Evolutionary conservation across 495 filamentous ascomycete species (phyloP).

Genomic region (Aspergillus baeticus): DNA sequence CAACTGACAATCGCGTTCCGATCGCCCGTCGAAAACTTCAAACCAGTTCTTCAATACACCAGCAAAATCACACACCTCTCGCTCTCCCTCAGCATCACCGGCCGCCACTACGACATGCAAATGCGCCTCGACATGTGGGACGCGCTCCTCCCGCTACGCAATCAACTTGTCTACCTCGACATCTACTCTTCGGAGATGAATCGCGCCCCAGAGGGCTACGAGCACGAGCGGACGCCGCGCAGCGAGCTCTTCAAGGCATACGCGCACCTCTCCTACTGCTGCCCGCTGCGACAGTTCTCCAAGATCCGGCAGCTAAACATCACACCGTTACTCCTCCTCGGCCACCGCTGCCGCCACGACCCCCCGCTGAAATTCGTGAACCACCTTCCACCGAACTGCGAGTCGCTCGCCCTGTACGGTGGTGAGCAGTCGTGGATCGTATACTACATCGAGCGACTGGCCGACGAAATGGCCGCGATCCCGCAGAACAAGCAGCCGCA

Average conservation of each 20-base stretch:
- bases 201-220: neutral
- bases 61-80: neutral
- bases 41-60: neutral
- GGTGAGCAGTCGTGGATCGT: neutral
- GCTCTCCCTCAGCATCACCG: neutral
- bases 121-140: neutral
- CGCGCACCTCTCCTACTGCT: neutral
- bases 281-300: neutral
- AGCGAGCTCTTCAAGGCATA: neutral
- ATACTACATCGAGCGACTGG: neutral
- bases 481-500: neutral
- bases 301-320: neutral
- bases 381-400: neutral
- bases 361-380: neutral
- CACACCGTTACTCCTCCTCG: neutral
- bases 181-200: neutral
- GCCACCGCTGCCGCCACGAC: neutral
- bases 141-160: neutral
- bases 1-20: conserved; percentile 1
- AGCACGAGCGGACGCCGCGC: neutral
- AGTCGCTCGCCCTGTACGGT: neutral
- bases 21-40: neutral
- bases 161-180: neutral
- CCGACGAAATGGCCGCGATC: neutral
- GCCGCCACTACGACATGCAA: neutral